Evolutionary conservation across 257 asterid genomes (phyloP).

Genomic region (Buddleja alternifolia): DNA sequence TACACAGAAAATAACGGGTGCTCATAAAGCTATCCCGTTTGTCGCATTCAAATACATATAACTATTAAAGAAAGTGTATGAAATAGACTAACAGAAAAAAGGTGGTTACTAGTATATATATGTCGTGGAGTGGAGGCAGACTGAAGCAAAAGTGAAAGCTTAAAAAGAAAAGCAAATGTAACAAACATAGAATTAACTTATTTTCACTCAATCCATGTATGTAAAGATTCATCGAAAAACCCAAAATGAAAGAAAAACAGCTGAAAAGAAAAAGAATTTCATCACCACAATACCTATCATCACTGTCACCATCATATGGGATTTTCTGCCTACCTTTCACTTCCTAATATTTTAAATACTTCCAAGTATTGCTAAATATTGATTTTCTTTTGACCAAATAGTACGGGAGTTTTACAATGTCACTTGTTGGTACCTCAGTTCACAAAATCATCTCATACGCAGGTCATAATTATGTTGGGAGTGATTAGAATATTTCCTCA

Average conservation of each 20-base stretch:
- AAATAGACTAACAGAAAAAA: constrained; percentile 42
- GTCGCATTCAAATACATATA: constrained; percentile 16
- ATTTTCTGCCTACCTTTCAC: background rate
- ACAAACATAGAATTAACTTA: constrained; percentile 65
- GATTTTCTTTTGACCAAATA: no score
- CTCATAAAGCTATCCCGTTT: constrained; percentile 28
- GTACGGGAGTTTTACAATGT: no score
- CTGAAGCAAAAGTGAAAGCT: constrained; percentile 37
- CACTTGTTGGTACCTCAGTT: no score
- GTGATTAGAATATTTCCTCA: no score
- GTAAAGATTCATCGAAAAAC: constrained; percentile 28
- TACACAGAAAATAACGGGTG: constrained; percentile 29
- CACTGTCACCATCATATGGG: constrained; percentile 33
- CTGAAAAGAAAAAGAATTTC: constrained; percentile 53
- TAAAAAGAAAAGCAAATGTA: constrained; percentile 7
- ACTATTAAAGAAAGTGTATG: constrained; percentile 35
- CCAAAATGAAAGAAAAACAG: constrained; percentile 29
- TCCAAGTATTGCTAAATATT: no score
- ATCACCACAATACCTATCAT: constrained; percentile 33
- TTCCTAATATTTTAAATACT: background rate
- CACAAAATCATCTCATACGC: no score
- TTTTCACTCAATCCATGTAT: constrained; percentile 72
- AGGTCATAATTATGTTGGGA: no score
- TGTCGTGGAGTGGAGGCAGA: background rate
- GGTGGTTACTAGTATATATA: constrained; percentile 21